Conservation (phyloP, 208 protist genomes). For the Acanthamoeba sp. region DNA sequence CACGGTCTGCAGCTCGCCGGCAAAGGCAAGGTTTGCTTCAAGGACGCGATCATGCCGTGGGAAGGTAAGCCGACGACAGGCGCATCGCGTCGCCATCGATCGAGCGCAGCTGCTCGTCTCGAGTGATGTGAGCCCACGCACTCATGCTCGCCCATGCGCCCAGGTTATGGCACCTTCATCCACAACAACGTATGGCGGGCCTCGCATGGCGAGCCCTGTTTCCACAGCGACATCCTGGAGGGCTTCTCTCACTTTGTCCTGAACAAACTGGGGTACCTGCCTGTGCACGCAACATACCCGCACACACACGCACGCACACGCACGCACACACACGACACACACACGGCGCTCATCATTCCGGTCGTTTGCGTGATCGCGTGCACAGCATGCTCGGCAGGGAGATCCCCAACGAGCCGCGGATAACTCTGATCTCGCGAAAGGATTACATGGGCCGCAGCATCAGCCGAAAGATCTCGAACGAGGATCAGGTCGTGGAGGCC, state of each 20-base stretch:
- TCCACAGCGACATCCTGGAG: constrained; percentile 11
- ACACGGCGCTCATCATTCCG: not conserved
- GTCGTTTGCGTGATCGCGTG: not conserved
- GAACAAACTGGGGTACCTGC: not conserved
- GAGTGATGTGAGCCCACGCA: too few relatives aligned
- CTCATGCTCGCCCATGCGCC: not conserved
- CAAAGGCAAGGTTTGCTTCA: constrained; percentile 41
- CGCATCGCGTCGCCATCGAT: not conserved
- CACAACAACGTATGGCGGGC: constrained; percentile 27
- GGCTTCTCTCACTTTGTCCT: constrained; percentile 37
- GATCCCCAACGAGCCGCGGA: constrained; percentile 10
- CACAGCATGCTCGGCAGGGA: not conserved
- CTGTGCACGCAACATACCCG: not conserved
- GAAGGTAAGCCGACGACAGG: not conserved
- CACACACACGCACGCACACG: not conserved
- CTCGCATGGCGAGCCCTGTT: not conserved
- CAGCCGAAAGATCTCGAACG: constrained; percentile 8
- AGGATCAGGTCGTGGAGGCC: not conserved
- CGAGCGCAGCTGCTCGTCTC: not conserved
- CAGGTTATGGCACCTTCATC: constrained; percentile 50
- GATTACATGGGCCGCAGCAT: constrained; percentile 21
- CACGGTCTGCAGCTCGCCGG: not conserved
- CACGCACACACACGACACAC: not conserved
- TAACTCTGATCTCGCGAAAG: constrained; percentile 31
- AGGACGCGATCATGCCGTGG: constrained; percentile 8